phyloP scores from a whole-genome alignment of 2,329 filamentous ascomycete species.

The Chrysosporium queenslandicum region DNA sequence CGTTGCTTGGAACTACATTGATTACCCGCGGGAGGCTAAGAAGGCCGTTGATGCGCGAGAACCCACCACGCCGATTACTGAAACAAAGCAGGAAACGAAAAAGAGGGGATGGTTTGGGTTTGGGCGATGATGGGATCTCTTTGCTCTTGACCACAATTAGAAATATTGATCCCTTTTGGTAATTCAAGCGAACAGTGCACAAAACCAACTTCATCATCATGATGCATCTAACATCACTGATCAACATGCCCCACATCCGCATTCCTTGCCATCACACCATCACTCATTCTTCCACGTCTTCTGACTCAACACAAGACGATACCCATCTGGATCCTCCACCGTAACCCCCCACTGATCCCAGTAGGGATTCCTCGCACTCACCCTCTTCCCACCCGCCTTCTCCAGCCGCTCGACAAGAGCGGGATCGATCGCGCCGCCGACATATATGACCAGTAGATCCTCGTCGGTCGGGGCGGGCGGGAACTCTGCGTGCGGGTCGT shows the following conservation, averaged over 20 bases:
- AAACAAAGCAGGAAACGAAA: slow-evolving; percentile 47
- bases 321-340: slow-evolving; percentile 40
- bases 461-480: slow-evolving; percentile 34
- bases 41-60: slow-evolving; percentile 18
- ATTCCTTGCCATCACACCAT: neutral
- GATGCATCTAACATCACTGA: too few relatives aligned
- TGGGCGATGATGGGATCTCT: slow-evolving; percentile 29
- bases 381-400: slow-evolving; percentile 26
- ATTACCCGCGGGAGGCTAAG: slow-evolving; percentile 60
- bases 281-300: slow-evolving; percentile 7
- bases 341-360: slow-evolving; percentile 40
- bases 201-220: too few relatives aligned
- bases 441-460: slow-evolving; percentile 39
- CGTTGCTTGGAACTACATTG: slow-evolving; percentile 94
- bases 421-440: slow-evolving; percentile 27
- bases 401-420: slow-evolving; percentile 28
- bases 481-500: slow-evolving; percentile 25
- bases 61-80: slow-evolving; percentile 22
- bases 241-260: too few relatives aligned
- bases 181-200: too few relatives aligned
- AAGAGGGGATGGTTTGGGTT: slow-evolving; percentile 74
- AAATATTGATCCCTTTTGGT: too few relatives aligned
- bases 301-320: slow-evolving; percentile 33
- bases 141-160: neutral
- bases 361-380: slow-evolving; percentile 37